phyloP scores from a whole-genome alignment of 345 rosid species.

The Microthlaspi erraticum region DNA sequence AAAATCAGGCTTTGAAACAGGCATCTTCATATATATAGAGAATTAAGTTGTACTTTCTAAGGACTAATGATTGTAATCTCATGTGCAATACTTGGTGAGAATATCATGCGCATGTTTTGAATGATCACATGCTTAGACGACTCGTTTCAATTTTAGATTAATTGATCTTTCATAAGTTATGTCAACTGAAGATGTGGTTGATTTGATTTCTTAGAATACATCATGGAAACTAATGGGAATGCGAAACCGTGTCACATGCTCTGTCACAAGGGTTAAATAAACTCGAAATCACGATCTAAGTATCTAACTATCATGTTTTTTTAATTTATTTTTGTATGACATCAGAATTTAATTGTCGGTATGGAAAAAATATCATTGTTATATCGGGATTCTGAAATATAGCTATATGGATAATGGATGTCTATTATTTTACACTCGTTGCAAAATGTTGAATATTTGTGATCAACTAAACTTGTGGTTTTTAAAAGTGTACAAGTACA shows the following conservation, averaged over 20 bases:
- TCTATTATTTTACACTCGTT: conserved; percentile 3
- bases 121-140: conserved; percentile 29
- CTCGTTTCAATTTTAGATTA: background rate
- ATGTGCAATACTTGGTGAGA: conserved; percentile 28
- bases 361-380: background rate
- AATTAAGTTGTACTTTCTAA: conserved; percentile 31
- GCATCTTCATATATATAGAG: background rate
- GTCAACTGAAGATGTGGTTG: conserved; percentile 25
- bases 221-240: conserved; percentile 27
- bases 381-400: background rate
- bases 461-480: background rate
- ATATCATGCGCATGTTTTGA: conserved; percentile 28
- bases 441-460: background rate
- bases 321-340: background rate
- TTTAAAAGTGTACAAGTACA: conserved; percentile 9
- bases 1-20: too few relatives aligned
- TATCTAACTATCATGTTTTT: background rate
- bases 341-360: background rate
- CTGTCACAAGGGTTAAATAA: background rate
- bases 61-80: conserved; percentile 18
- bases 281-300: background rate
- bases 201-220: conserved; percentile 15
- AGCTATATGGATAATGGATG: background rate
- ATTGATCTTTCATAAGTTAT: background rate
- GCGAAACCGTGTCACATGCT: conserved; percentile 12